Conservation (phyloP, 495 filamentous ascomycete species). For the Tuber melanosporum region DNA sequence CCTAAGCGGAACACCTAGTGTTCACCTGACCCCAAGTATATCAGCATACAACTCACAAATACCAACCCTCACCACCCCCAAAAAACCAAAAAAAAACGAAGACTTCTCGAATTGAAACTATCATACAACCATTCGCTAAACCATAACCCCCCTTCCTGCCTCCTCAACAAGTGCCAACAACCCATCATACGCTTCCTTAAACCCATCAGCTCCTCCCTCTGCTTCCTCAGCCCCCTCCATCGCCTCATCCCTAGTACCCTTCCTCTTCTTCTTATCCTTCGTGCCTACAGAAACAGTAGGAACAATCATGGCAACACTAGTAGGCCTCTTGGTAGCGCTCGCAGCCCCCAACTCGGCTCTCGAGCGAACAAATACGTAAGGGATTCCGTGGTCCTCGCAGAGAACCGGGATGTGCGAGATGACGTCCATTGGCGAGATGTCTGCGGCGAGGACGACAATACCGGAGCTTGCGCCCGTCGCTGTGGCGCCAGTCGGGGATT, state of each 20-base stretch:
- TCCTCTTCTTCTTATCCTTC: constrained; percentile 50
- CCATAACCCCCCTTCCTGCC: constrained; percentile 51
- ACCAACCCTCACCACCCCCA: neutral
- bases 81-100: neutral
- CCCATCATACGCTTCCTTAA: constrained; percentile 64
- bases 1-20: neutral
- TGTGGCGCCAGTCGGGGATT: constrained; percentile 59
- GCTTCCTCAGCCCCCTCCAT: constrained; percentile 45
- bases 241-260: constrained; percentile 47
- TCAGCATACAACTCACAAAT: neutral
- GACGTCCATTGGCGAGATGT: constrained; percentile 95
- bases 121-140: constrained; percentile 41
- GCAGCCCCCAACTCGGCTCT: constrained; percentile 87
- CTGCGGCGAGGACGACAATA: constrained; percentile 85
- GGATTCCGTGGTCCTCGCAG: constrained; percentile 93
- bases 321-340: constrained; percentile 86
- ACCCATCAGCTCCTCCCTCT: constrained; percentile 57
- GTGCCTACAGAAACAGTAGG: constrained; percentile 44
- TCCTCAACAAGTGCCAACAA: constrained; percentile 67
- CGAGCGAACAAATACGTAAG: constrained; percentile 83
- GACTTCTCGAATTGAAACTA: neutral
- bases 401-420: constrained; percentile 95
- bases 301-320: constrained; percentile 82
- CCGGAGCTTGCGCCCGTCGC: constrained; percentile 53
- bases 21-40: neutral